These are phyloP conservation scores for Aphanomyces invadans DNA, from an alignment of 352 stramenopile genomes.

Conservation along the genomic window DNA sequence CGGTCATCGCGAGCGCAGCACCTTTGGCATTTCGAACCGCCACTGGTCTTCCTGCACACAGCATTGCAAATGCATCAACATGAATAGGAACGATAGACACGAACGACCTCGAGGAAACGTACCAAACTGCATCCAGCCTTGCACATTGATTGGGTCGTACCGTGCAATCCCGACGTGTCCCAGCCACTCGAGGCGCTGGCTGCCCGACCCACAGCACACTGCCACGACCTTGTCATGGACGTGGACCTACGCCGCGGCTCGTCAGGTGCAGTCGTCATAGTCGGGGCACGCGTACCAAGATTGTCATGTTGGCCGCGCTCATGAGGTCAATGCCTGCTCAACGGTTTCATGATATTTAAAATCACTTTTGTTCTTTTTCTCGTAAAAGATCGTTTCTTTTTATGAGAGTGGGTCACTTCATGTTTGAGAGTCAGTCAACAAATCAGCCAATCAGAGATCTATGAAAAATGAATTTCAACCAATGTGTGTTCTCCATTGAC, in stretches of 20 bases:
- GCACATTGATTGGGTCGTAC: slow-evolving; percentile 39
- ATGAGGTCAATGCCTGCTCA: neutral
- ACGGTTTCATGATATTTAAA: neutral
- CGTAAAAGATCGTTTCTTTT: slow-evolving; percentile 2
- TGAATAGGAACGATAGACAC: slow-evolving; percentile 28
- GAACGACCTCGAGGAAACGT: neutral
- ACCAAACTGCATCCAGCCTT: slow-evolving; percentile 49
- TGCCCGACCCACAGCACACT: slow-evolving; percentile 59
- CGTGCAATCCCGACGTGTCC: slow-evolving; percentile 61
- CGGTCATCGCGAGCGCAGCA: slow-evolving; percentile 33
- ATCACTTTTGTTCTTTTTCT: neutral
- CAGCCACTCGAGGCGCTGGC: slow-evolving; percentile 63
- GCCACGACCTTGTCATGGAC: slow-evolving; percentile 64
- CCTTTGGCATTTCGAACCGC: slow-evolving; percentile 19
- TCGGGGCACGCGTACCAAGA: slow-evolving; percentile 21
- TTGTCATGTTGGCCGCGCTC: slow-evolving; percentile 17
- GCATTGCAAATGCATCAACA: slow-evolving; percentile 41
- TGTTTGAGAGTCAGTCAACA: neutral
- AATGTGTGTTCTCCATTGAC: slow-evolving; percentile 5
- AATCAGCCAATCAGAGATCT: neutral
- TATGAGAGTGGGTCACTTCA: neutral
- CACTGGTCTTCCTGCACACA: slow-evolving; percentile 31
- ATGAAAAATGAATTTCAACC: slow-evolving; percentile 6
- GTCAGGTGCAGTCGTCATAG: too few relatives aligned
- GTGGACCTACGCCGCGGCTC: slow-evolving; percentile 40